phyloP scores from a whole-genome alignment of 352 stramenopile species.

The Globisporangium cederbergense region DNA sequence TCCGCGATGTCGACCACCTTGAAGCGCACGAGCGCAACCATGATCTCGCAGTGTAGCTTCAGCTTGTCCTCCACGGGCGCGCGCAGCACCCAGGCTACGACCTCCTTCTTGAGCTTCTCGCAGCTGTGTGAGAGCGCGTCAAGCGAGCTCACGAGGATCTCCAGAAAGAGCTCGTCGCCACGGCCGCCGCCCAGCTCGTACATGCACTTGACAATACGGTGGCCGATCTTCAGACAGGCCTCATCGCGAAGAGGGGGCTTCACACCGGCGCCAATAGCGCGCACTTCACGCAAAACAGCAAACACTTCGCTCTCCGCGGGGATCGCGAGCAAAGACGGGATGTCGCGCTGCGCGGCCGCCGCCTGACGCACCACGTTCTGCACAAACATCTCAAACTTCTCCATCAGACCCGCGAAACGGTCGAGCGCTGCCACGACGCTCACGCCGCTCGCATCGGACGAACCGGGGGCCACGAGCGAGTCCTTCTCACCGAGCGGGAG shows the following conservation, averaged over 20 bases:
- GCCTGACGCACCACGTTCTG: slow-evolving; percentile 82
- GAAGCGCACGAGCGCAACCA: slow-evolving; percentile 93
- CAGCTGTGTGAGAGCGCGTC: slow-evolving; percentile 91
- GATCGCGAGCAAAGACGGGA: slow-evolving; percentile 68
- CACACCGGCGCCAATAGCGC: slow-evolving; percentile 67
- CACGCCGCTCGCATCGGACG: slow-evolving; percentile 45
- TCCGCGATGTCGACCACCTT: slow-evolving; percentile 92
- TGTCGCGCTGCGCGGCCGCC: slow-evolving; percentile 63
- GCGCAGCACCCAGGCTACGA: slow-evolving; percentile 93
- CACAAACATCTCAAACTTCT: slow-evolving; percentile 88
- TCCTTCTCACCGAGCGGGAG: slow-evolving; percentile 38
- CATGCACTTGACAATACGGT: slow-evolving; percentile 97
- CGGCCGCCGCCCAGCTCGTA: slow-evolving; percentile 89
- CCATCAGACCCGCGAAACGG: slow-evolving; percentile 78
- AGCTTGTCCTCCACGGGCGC: slow-evolving; percentile 93
- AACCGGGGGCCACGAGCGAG: slow-evolving; percentile 3
- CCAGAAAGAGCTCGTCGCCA: slow-evolving; percentile 92
- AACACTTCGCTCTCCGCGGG: slow-evolving; percentile 83
- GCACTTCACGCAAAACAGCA: slow-evolving; percentile 73
- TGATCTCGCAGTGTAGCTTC: slow-evolving; percentile 94
- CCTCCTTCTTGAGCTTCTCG: slow-evolving; percentile 92
- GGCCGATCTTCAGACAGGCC: slow-evolving; percentile 93
- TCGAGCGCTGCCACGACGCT: slow-evolving; percentile 70
- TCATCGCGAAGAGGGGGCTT: slow-evolving; percentile 84
- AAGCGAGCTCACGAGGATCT: slow-evolving; percentile 94